Evolutionary conservation across 1,284 basidiomycete species (phyloP).

Genomic region (Meripilus lineatus): DNA sequence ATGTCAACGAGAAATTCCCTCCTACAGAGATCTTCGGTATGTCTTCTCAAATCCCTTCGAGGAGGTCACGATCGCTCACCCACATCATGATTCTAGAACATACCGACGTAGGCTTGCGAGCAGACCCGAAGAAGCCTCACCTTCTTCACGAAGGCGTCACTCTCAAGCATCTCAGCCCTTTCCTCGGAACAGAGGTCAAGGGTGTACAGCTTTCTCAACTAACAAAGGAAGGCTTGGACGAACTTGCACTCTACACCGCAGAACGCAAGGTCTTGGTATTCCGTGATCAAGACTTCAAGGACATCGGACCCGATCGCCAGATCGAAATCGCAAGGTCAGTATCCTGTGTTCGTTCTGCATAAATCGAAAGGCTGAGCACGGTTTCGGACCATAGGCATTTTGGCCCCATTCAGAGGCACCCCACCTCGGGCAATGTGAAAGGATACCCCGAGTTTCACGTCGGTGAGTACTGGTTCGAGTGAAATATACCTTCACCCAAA

Average conservation of each 20-base stretch:
- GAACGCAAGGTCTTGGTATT: slow-evolving; percentile 56
- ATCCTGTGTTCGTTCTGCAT: background rate
- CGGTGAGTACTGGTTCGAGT: slow-evolving; percentile 22
- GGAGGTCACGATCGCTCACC: background rate
- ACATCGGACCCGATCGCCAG: slow-evolving; percentile 43
- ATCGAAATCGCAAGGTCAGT: slow-evolving; percentile 36
- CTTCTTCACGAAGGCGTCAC: slow-evolving; percentile 37
- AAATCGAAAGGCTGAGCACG: background rate
- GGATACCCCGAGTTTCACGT: slow-evolving; percentile 51
- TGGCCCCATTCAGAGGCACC: slow-evolving; percentile 57
- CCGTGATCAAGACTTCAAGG: slow-evolving; percentile 57
- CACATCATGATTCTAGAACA: slow-evolving; percentile 29
- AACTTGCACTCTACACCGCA: slow-evolving; percentile 56
- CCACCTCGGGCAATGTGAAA: slow-evolving; percentile 44
- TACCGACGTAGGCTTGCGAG: slow-evolving; percentile 42
- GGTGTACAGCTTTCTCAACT: slow-evolving; percentile 58
- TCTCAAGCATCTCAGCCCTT: slow-evolving; percentile 44
- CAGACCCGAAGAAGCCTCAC: slow-evolving; percentile 46
- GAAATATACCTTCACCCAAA: background rate
- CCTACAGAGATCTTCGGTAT: slow-evolving; percentile 14
- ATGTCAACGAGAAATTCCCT: slow-evolving; percentile 20
- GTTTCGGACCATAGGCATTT: slow-evolving; percentile 32
- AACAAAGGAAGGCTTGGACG: slow-evolving; percentile 49
- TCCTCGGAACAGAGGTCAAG: slow-evolving; percentile 54
- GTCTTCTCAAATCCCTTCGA: background rate